phyloP scores from a whole-genome alignment of 108 stramenopile species.

The Discostella stelligeroides region DNA sequence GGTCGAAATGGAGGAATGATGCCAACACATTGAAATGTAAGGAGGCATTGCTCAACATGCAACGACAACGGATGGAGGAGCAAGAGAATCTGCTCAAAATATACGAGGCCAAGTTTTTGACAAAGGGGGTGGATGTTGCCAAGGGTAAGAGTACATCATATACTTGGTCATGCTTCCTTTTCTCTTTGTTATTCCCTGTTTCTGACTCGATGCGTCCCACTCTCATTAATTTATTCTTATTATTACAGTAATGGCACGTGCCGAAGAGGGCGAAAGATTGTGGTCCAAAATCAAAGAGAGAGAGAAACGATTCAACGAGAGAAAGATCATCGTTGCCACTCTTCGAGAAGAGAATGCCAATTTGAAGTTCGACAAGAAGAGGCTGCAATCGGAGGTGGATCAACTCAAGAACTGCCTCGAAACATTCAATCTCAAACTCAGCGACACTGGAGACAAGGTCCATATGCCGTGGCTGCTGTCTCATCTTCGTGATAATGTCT shows the following conservation, averaged over 20 bases:
- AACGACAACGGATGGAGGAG: constrained; percentile 10
- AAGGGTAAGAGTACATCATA: not conserved
- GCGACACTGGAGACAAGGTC: not conserved
- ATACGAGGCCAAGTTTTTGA: constrained; percentile 6
- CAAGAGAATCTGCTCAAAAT: constrained; percentile 5
- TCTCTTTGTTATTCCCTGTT: not conserved
- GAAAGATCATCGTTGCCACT: not conserved
- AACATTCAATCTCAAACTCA: constrained; percentile 9
- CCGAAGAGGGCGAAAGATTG: constrained; percentile 16
- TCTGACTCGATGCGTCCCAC: too few relatives aligned
- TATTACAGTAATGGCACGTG: constrained; percentile 7
- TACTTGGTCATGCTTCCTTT: not conserved
- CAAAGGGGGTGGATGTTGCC: constrained; percentile 7
- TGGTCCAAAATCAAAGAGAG: constrained; percentile 21
- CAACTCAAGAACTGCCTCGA: constrained; percentile 7
- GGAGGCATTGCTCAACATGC: constrained; percentile 6
- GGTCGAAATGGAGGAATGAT: too few relatives aligned
- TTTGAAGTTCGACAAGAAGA: constrained; percentile 5
- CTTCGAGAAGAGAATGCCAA: constrained; percentile 7
- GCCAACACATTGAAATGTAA: not conserved
- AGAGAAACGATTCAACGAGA: constrained; percentile 9
- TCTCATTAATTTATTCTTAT: not conserved
- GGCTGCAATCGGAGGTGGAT: constrained; percentile 9
- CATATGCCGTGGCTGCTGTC: constrained; percentile 13
- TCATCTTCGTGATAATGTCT: constrained; percentile 16